Evolutionary conservation across 768 basidiomycete genomes (phyloP).

Genomic region (Vararia minispora): DNA sequence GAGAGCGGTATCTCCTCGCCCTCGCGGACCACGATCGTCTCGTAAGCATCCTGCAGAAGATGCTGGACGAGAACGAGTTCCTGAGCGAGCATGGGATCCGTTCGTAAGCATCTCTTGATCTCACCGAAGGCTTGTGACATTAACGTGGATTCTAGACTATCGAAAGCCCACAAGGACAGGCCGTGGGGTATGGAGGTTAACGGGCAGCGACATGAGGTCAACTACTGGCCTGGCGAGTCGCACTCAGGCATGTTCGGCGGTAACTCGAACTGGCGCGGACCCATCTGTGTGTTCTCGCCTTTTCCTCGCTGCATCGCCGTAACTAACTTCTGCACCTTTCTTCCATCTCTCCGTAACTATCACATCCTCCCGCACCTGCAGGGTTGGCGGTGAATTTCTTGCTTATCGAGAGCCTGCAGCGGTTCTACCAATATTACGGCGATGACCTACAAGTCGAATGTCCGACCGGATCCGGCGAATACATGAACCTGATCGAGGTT

Average conservation of each 20-base stretch:
- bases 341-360: slow-evolving; percentile 1
- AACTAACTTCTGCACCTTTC: neutral
- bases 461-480: slow-evolving; percentile 94
- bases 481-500: slow-evolving; percentile 88
- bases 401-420: slow-evolving; percentile 89
- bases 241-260: slow-evolving; percentile 96
- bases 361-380: slow-evolving; percentile 21
- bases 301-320: no score
- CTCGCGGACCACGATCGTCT: slow-evolving; percentile 88
- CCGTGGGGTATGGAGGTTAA: slow-evolving; percentile 96
- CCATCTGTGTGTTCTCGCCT: slow-evolving; percentile 46
- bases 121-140: no score
- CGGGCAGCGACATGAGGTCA: slow-evolving; percentile 83
- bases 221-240: slow-evolving; percentile 98
- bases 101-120: slow-evolving; percentile 75
- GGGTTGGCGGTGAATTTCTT: slow-evolving; percentile 97
- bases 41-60: slow-evolving; percentile 81
- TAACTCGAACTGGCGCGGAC: slow-evolving; percentile 98
- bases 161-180: slow-evolving; percentile 79
- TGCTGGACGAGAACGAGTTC: slow-evolving; percentile 97
- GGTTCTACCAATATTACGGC: slow-evolving; percentile 98
- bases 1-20: slow-evolving; percentile 79
- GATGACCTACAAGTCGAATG: slow-evolving; percentile 90
- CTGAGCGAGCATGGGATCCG: slow-evolving; percentile 91
- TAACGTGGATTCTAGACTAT: slow-evolving; percentile 61